A percentile compares a stretch with the other conserved stretches of the same genome.
These are phyloP conservation scores for Ustilago xerochloae DNA, from an alignment of 1,284 basidiomycete genomes.

Conservation along the genomic window DNA sequence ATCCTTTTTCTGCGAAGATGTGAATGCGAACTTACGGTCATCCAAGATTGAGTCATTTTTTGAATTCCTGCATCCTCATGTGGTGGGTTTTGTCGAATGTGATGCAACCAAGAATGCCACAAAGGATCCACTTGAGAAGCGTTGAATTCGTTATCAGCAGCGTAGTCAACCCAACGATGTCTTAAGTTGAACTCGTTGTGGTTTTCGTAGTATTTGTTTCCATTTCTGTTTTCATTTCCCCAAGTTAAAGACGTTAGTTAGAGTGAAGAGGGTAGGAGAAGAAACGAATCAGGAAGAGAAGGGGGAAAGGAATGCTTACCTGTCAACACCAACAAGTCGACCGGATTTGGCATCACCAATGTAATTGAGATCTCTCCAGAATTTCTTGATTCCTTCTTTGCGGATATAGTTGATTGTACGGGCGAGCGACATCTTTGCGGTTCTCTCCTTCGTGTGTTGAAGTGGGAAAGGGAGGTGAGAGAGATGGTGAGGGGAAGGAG, in stretches of 20 bases:
- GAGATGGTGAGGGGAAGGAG: neutral
- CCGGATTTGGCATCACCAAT: constrained; percentile 67
- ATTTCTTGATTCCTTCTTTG: constrained; percentile 60
- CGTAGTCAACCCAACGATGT: constrained; percentile 66
- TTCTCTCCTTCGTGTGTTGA: neutral
- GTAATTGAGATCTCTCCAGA: constrained; percentile 65
- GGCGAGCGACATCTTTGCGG: constrained; percentile 59
- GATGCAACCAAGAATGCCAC: constrained; percentile 66
- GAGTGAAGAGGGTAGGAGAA: neutral
- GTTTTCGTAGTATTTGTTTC: constrained; percentile 68
- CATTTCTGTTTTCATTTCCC: constrained; percentile 39
- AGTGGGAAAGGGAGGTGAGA: neutral
- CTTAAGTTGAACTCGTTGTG: constrained; percentile 60
- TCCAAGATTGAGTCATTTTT: constrained; percentile 56
- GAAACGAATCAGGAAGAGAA: neutral
- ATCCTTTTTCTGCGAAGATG: neutral
- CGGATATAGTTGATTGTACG: constrained; percentile 62
- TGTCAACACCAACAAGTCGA: constrained; percentile 62
- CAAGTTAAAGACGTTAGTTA: neutral
- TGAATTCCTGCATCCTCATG: constrained; percentile 48
- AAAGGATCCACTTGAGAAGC: constrained; percentile 63
- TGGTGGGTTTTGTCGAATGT: constrained; percentile 61
- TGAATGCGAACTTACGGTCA: constrained; percentile 41
- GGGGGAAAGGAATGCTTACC: constrained; percentile 45
- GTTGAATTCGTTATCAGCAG: constrained; percentile 59